Conservation (phyloP, 805 yeast genomes). For the Starmerella vaccinii region DNA sequence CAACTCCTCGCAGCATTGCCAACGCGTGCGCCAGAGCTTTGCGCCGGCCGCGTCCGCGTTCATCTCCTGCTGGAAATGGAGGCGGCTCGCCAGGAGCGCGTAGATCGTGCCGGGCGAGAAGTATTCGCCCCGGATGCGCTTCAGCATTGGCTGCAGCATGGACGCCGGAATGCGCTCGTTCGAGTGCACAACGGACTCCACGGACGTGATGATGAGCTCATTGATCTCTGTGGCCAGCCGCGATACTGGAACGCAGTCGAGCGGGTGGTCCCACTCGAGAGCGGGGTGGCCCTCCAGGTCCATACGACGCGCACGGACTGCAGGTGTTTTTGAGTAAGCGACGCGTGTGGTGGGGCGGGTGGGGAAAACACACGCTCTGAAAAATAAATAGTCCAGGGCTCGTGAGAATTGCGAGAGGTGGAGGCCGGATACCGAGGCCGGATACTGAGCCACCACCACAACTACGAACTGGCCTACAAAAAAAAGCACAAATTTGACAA, state of each 20-base stretch:
- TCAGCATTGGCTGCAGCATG: slow-evolving; percentile 40
- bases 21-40: slow-evolving; percentile 36
- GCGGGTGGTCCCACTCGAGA: slow-evolving; percentile 19
- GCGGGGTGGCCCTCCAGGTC: slow-evolving; percentile 10
- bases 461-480: no score
- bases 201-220: slow-evolving; percentile 36
- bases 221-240: slow-evolving; percentile 33
- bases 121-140: slow-evolving; percentile 27
- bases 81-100: slow-evolving; percentile 34
- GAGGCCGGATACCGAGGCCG: no score
- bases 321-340: neutral
- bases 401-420: no score
- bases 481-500: no score
- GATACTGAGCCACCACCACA: no score
- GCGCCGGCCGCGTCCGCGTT: slow-evolving; percentile 28
- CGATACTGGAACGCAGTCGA: slow-evolving; percentile 33
- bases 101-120: slow-evolving; percentile 32
- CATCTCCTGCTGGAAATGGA: slow-evolving; percentile 32
- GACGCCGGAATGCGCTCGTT: slow-evolving; percentile 44
- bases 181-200: slow-evolving; percentile 39
- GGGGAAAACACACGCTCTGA: neutral
- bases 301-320: slow-evolving; percentile 5
- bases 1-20: slow-evolving; percentile 44
- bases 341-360: neutral
- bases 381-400: neutral